Conservation (phyloP, 2,329 filamentous ascomycete species). For the Fusarium pseudocircinatum region DNA sequence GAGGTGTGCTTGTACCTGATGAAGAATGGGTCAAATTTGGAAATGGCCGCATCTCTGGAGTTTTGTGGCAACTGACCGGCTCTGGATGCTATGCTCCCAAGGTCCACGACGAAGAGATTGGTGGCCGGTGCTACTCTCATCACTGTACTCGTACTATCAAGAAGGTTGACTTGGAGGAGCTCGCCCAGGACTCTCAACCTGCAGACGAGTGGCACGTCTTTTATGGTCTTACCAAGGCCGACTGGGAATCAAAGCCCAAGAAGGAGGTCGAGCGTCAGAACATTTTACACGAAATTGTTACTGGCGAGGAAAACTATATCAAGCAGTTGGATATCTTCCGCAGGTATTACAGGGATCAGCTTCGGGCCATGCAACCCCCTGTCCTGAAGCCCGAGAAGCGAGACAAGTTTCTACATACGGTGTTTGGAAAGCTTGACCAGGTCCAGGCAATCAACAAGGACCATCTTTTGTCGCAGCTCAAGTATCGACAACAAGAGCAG, state of each 20-base stretch:
- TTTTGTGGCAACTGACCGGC: conserved; percentile 92
- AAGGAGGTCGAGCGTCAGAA: conserved; percentile 96
- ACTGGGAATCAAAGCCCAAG: conserved; percentile 74
- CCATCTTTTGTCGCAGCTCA: conserved; percentile 89
- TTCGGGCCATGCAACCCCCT: conserved; percentile 76
- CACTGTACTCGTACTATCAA: conserved; percentile 94
- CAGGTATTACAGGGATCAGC: conserved; percentile 83
- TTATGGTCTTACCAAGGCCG: conserved; percentile 83
- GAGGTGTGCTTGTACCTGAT: conserved; percentile 81
- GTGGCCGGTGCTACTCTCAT: conserved; percentile 88
- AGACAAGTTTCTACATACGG: conserved; percentile 80
- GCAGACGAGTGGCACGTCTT: conserved; percentile 87
- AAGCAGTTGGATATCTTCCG: conserved; percentile 87
- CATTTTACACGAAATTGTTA: conserved; percentile 93
- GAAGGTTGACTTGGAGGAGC: conserved; percentile 87
- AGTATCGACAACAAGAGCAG: conserved; percentile 96
- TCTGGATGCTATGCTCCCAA: conserved; percentile 90
- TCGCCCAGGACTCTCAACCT: conserved; percentile 75
- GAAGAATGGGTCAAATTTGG: conserved; percentile 99
- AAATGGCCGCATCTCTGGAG: conserved; percentile 81
- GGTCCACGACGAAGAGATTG: conserved; percentile 75
- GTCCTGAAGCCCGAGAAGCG: conserved; percentile 83
- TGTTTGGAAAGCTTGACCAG: conserved; percentile 90
- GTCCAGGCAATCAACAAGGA: conserved; percentile 94
- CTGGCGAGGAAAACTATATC: conserved; percentile 91